Evolutionary conservation across 805 yeast genomes (phyloP), one percentile per base, ranked within the genome.

Genomic region (Wickerhamiella occidentalis): DNA sequence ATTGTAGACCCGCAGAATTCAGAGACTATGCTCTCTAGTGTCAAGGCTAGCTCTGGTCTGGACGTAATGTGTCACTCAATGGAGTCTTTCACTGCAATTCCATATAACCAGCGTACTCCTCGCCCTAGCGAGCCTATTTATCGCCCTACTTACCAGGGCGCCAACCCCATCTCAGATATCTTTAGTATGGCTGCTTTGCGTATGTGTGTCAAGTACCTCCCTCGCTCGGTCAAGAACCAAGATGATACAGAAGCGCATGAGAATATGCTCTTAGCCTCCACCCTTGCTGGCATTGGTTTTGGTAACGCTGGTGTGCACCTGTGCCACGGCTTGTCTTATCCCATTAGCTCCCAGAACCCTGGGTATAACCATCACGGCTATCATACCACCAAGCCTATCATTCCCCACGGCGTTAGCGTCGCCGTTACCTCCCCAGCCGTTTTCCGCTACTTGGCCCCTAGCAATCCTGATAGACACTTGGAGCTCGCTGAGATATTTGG

Each of bases 361-460:
- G 58, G 59, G 6, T 67, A 67, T 55, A 58, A 57, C 52, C 70
- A 67, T 49, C 56, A 60, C 9, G 69, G 68, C 26, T 67, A 66
- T 55, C 60, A 55, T 52, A 71, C 63, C 42, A 72, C 61, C 55
- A 69, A 63, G 56, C 66, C 68, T 46, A 68, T 65, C 46, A 61
- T 70, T 44, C 74, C 74, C 11, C 74, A 70, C 50, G 74, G 74
- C 29, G 72, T 70, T 28, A 61, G 67, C 40, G 73, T 70, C 17
- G 73, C 73, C 13, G 70, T 70, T 7, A 64, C 72, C 7, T 63
- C 72, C n/a, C 74, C 74, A 3, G 66, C 70, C 26, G 74, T 70
- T 15, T 67, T 67, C 60, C 54, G 58, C 42, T 66, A 61, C 55
- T 64, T 70, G 11, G 70, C 65, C 1, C 55, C 70, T n/a, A 58